A percentile compares a stretch with the other conserved stretches of the same genome.
Conservation (phyloP, 2,329 filamentous ascomycete genomes). For the Salinomyces thailandicus region DNA sequence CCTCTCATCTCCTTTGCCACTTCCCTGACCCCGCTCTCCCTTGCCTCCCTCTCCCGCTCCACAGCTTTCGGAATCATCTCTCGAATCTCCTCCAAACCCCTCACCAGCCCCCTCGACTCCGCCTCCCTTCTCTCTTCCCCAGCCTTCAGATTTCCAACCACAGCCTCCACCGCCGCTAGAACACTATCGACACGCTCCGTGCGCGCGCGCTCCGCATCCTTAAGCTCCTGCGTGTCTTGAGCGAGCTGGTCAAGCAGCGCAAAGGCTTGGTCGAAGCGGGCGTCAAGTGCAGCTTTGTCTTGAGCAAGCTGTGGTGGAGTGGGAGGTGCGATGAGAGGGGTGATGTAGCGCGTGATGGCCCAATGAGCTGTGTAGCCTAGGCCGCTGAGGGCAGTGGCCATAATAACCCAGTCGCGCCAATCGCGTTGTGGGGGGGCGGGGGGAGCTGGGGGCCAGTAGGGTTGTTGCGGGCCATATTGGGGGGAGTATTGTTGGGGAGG, state of each 20-base stretch:
- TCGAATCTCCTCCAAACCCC: slow-evolving; percentile 74
- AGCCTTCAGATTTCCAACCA: slow-evolving; percentile 70
- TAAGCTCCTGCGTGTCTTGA: slow-evolving; percentile 80
- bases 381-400: slow-evolving; percentile 88
- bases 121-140: slow-evolving; percentile 74
- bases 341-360: slow-evolving; percentile 85
- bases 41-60: slow-evolving; percentile 73
- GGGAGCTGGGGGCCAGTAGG: slow-evolving; percentile 45
- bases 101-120: slow-evolving; percentile 72
- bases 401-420: slow-evolving; percentile 99
- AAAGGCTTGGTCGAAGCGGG: slow-evolving; percentile 88
- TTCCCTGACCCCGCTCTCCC: slow-evolving; percentile 71
- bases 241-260: slow-evolving; percentile 81
- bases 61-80: slow-evolving; percentile 82
- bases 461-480: slow-evolving; percentile 29
- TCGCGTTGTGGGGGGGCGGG: slow-evolving; percentile 64
- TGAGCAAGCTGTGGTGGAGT: slow-evolving; percentile 88
- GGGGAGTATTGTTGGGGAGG: slow-evolving; percentile 15
- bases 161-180: slow-evolving; percentile 71
- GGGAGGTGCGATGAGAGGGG: slow-evolving; percentile 81
- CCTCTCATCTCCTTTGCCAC: slow-evolving; percentile 82
- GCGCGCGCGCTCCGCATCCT: slow-evolving; percentile 72
- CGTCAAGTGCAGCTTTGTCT: slow-evolving; percentile 87
- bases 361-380: slow-evolving; percentile 82
- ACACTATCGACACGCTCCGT: slow-evolving; percentile 75